Base-by-base conservation (phyloP, 805 yeast species). In the Priceomyces haplophilus region DNA sequence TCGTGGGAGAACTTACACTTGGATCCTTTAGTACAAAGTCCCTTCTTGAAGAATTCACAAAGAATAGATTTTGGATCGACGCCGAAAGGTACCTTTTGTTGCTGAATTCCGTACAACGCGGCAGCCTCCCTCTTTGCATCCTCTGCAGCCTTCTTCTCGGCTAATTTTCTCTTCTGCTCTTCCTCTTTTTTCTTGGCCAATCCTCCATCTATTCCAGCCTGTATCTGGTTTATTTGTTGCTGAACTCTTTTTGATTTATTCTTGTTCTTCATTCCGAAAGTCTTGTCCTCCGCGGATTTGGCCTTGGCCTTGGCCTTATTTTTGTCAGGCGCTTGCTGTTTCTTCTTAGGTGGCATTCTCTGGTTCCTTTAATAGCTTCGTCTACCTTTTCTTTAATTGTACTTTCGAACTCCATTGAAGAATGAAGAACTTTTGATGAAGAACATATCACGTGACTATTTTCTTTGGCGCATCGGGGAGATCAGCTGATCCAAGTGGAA, bases 1-100 rank as follows among this genome's bases (percentile, higher is more conserved):
- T 93, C 95, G 64, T 93, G 99, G 37, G 95, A 82, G 69, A 90
- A 93, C 65, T 90, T 93, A 80, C 99, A 93, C 59, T 77, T 78
- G 56, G 79, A 75, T 31, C 93, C 93, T 62, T 85, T 85, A 51
- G 83, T 80, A 78, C 99, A 93, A 19, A 96, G 88, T 33, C 77
- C 75, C 52, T 84, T 80, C 67, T 83, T 93, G 80, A 88, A 91
- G 65, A 80, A 82, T 44, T 87, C 86, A 78, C 99, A 93, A 16
- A 93, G 66, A 27, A 93, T 85, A 1, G 96, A 80, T 68, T 93
- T 91, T 42, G 99, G 99, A 67, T 93, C 98, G 46, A 89, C 97
- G 41, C 99, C 99, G 58, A 91, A 89, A 33, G 97, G 96, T 24
- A 91, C 87, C 60, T 88, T 88, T 62, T 88, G 97, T 36, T 72